A percentile compares a stretch with the other conserved stretches of the same genome.
phyloP scores from a whole-genome alignment of 495 filamentous ascomycete genomes.

The Talaromyces trachyspermus region DNA sequence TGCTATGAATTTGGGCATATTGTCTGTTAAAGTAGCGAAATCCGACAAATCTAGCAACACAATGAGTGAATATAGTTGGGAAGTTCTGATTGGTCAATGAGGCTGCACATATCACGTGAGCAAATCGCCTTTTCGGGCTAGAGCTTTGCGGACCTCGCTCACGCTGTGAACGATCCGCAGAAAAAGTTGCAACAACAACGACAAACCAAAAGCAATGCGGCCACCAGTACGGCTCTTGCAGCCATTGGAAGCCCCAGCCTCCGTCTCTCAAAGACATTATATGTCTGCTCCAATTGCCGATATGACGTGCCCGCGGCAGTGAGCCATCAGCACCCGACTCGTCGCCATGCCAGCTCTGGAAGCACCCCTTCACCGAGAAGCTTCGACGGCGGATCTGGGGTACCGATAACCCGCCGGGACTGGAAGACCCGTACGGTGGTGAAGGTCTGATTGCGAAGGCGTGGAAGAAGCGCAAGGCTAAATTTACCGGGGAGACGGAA shows the following conservation, averaged over 20 bases:
- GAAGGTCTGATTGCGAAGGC: constrained; percentile 25
- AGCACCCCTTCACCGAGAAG: constrained; percentile 37
- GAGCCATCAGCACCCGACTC: constrained; percentile 21
- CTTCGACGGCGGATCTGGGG: constrained; percentile 50
- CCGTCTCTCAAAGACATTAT: constrained; percentile 11
- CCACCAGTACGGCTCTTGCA: constrained; percentile 31
- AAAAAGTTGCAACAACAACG: too few species aligned
- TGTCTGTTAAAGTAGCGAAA: too few species aligned
- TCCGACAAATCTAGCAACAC: too few species aligned
- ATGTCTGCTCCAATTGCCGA: constrained; percentile 39
- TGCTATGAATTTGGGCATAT: too few species aligned
- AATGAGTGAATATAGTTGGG: too few species aligned
- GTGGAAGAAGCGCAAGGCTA: constrained; percentile 15
- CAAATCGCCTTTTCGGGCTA: too few species aligned
- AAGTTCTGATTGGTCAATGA: too few species aligned
- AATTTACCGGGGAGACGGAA: not conserved
- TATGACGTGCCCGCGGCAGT: constrained; percentile 4
- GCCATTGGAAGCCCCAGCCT: constrained; percentile 24
- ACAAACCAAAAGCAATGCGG: constrained; percentile 36
- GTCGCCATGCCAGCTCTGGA: constrained; percentile 33
- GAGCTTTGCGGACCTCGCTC: too few species aligned
- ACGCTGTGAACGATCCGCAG: too few species aligned
- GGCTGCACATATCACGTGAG: too few species aligned
- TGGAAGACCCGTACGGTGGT: constrained; percentile 45
- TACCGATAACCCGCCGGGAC: constrained; percentile 45